Base-by-base conservation (phyloP, 768 basidiomycete species). In the Fistulinella prunicolor region DNA sequence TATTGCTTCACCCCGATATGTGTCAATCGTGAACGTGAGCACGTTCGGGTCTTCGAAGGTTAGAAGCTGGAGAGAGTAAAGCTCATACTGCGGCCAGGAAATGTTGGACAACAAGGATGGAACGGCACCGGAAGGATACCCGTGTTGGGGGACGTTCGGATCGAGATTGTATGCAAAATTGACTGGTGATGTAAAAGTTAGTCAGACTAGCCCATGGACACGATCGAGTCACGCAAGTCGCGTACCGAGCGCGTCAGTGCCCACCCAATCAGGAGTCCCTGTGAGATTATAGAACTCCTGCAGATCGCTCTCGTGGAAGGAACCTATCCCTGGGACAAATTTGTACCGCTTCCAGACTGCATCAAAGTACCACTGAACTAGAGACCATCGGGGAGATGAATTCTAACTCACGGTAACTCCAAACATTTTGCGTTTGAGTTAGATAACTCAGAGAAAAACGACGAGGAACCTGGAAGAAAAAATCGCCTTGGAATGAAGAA, bases 401-500 rank as follows among this genome's bases (percentile, higher is more conserved):
- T 16, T 16, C 7, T 4, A 17, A n/a, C 42, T 38, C 9, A 59
- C 50, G 38, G 28, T 48, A 54, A 35, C 50, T 46, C 53, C 53
- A 54, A 16, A 54, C 48, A 16, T 46, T 19, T 38, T 59, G 56
- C 0, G 47, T 59, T 6, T n/a, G 21, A 34, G 58, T 57, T 3
- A 57, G 26, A 22, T 49, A 42, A n/a, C 44, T 49, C 26, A 58
- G 26, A 1, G 43, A 5, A 10, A 44, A 56, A 9, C 47, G 47
- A n/a, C 50, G 50, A 2, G 47, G 58, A 21, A n/a, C 26, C 9
- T 44, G 48, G 32, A 73, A 72, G 5, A 54, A 38, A 6, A 62
- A 38, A 48, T 76, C 73, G 1, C 73, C 73, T 38, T 63, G 50
- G 72, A 73, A 12, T 48, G 41, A 8, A 58, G 63, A 66, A 7